Base-by-base conservation (phyloP, 345 rosid genomes). In the Erodium maritimum region DNA sequence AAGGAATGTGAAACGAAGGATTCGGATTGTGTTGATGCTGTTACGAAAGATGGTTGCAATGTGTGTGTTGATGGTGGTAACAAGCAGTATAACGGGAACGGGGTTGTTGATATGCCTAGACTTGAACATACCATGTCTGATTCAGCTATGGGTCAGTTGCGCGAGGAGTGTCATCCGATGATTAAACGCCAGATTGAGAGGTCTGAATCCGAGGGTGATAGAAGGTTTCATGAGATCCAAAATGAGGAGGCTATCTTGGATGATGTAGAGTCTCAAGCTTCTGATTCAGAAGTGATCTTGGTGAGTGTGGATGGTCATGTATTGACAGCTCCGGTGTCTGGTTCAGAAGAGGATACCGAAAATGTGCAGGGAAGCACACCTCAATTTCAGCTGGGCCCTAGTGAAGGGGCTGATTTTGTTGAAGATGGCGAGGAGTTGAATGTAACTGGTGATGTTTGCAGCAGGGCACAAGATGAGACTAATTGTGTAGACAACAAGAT, bases 281-380 rank as follows among this genome's bases (percentile, higher is more conserved):
- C 73, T 1, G 79, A 80, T 65, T 80, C 97, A 14, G 87, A 82
- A 70, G 93, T 90, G 53, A 77, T 90, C 56, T 80, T 90, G 78
- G 79, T 90, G 61, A 90, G 95, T 62, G 79, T 85, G 61, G 95
- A 87, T 66, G 97, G 97, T 22, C 95, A 73, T 68, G 70, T 90
- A 62, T 61, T 90, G 60, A 87, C 84, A 23, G 97, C 97, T 0
- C 95, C 97, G 17, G 74, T 90, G 46, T 77, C 73, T 19, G 80
- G 78, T 23, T 85, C 87, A 12, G 94, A 90, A 60, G 73, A 69
- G 71, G 61, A 75, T 70, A 65, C 80, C 56, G 85, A 79, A 69
- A 66, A 76, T 77, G 68, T 83, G 65, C 79, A 78, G 65, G 64
- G 79, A 55, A 68, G 70, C 58, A 83, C 81, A 25, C 90, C 95